Base-by-base conservation (phyloP, 345 rosid genomes). In the Angophora floribunda region DNA sequence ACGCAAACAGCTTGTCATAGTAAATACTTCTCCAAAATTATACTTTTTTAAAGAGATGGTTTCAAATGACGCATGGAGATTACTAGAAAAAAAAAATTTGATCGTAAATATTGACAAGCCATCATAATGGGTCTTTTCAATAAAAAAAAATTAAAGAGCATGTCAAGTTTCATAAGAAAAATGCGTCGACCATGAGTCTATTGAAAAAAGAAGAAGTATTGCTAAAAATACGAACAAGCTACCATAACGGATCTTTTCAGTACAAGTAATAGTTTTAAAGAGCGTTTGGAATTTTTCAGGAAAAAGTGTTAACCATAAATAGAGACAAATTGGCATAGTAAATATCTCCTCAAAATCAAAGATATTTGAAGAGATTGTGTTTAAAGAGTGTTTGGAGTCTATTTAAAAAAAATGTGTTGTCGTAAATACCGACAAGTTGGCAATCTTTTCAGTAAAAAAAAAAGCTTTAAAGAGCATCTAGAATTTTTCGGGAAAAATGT, bases 1-100 rank as follows among this genome's bases (percentile, higher is more conserved):
- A 55, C 1, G 2, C 12, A 22, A 4, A 9, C 0, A 55, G 2
- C 4, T 2, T 55, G 2, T 55, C 11, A 21, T 55, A 4, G 8
- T 21, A 21, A 1, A 4, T 55, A 55, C 19, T 21, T 21, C 22
- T 55, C 5, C 26, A 0, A 55, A 19, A 55, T 55, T 24, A 21
- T 0, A 53, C 3, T 21, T 55, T 55, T 53, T 55, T 55, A 59
- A 10, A 59, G n/a, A 59, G 65, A 30, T n/a, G 41, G 3, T 30
- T 30, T 65, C 7, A 15, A 65, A 65, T 7, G 32, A 21, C 9
- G 9, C 14, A 14, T 65, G 78, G 9, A 65, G 44, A 14, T 17
- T 65, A 30, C 1, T 2, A 21, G 8, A 30, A 30, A 65, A 65
- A 61, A 61, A 1, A 14, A 1, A 0, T 4, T 14, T 14, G 41